phyloP scores from a whole-genome alignment of 805 yeast species.

The Jamesozyma rosinii region DNA sequence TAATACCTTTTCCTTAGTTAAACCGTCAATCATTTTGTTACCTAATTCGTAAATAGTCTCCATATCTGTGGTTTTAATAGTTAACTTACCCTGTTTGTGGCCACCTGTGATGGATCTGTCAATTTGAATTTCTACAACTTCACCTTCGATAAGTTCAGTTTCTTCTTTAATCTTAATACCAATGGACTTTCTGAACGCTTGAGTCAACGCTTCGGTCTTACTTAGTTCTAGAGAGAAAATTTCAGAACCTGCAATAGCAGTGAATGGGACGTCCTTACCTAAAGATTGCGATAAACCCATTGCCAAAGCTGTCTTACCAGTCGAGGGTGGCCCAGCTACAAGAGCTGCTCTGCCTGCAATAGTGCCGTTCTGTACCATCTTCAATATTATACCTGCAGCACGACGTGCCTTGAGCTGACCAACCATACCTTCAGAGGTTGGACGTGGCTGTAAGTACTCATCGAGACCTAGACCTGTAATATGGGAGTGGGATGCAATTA shows the following conservation, averaged over 20 bases:
- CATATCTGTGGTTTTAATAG: constrained; percentile 96
- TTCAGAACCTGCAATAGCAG: constrained; percentile 91
- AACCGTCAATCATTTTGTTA: constrained; percentile 85
- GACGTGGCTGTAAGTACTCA: constrained; percentile 76
- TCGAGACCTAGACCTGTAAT: constrained; percentile 95
- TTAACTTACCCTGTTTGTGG: constrained; percentile 94
- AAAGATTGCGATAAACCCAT: constrained; percentile 78
- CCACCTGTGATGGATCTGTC: constrained; percentile 94
- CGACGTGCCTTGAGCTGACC: constrained; percentile 92
- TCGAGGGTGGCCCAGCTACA: constrained; percentile 96
- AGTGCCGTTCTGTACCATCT: constrained; percentile 86
- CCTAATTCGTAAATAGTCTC: constrained; percentile 96
- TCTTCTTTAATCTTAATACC: constrained; percentile 95
- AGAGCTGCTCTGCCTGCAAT: constrained; percentile 95
- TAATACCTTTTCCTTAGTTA: constrained; percentile 86
- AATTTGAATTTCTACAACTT: constrained; percentile 92
- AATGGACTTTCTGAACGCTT: constrained; percentile 90
- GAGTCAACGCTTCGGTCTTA: constrained; percentile 93
- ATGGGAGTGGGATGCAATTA: constrained; percentile 97
- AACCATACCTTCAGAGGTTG: constrained; percentile 87
- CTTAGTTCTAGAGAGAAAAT: constrained; percentile 83
- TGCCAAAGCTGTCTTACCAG: constrained; percentile 98
- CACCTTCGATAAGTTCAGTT: constrained; percentile 96
- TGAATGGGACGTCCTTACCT: constrained; percentile 74
- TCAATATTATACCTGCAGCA: constrained; percentile 90